These are phyloP conservation scores for Cairneyella variabilis DNA, from an alignment of 495 filamentous ascomycete species.

Conservation along the genomic window DNA sequence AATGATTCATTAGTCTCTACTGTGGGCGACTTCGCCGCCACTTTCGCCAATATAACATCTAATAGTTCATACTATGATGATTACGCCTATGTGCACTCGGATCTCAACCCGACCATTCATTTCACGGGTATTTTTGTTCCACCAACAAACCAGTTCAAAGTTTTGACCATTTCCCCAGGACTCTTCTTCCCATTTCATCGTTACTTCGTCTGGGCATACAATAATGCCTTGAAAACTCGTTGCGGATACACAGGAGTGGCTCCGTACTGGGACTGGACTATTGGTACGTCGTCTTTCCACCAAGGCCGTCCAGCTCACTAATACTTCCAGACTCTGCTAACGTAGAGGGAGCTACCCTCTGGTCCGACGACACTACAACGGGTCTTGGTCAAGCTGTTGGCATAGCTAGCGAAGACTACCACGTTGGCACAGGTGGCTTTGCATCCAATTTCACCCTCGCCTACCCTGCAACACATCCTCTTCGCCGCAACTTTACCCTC, in stretches of 20 bases:
- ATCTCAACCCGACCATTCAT: too few relatives aligned
- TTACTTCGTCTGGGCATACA: too few relatives aligned
- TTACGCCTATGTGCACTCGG: too few relatives aligned
- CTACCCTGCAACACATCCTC: background rate
- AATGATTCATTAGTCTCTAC: too few relatives aligned
- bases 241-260: background rate
- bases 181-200: too few relatives aligned
- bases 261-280: constrained; percentile 3
- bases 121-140: too few relatives aligned
- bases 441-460: constrained; percentile 3
- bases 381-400: background rate
- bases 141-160: too few relatives aligned
- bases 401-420: background rate
- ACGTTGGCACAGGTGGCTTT: background rate
- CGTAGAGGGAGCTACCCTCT: background rate
- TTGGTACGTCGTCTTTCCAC: background rate
- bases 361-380: background rate
- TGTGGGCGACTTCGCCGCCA: too few relatives aligned
- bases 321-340: background rate
- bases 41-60: too few relatives aligned
- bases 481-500: background rate
- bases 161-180: too few relatives aligned
- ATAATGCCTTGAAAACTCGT: too few relatives aligned
- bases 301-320: background rate
- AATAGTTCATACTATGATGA: too few relatives aligned